Evolutionary conservation across 2,329 filamentous ascomycete species (phyloP).

Genomic region (Mycosphaerella sp.): DNA sequence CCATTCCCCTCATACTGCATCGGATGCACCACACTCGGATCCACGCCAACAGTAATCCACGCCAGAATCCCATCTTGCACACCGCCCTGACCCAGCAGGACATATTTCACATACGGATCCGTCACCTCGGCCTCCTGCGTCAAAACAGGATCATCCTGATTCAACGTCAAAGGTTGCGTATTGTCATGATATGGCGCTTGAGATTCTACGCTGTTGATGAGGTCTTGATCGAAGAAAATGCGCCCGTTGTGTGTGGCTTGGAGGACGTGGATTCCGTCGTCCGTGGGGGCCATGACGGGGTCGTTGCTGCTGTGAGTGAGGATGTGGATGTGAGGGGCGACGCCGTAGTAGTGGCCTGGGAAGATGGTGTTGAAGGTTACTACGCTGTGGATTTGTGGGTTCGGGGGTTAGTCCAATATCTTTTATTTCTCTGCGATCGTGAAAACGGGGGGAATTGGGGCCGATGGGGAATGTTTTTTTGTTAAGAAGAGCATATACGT

Average conservation of each 20-base stretch:
- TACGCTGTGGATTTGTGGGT: constrained; percentile 30
- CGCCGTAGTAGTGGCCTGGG: constrained; percentile 39
- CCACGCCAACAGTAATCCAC: constrained; percentile 50
- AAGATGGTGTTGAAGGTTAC: constrained; percentile 39
- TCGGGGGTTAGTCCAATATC: neutral
- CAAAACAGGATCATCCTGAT: constrained; percentile 45
- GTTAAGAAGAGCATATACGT: neutral
- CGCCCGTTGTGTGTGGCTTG: constrained; percentile 56
- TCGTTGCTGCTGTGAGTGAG: constrained; percentile 5
- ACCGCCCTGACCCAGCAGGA: constrained; percentile 49
- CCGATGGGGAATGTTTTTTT: neutral
- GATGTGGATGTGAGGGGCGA: constrained; percentile 38
- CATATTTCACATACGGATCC: constrained; percentile 54
- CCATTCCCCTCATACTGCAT: constrained; percentile 5
- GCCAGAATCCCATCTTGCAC: constrained; percentile 45
- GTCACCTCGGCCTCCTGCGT: constrained; percentile 44
- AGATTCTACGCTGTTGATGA: constrained; percentile 48
- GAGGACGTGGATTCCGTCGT: constrained; percentile 7
- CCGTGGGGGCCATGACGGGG: neutral
- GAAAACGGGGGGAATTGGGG: neutral
- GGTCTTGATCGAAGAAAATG: constrained; percentile 56
- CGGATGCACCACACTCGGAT: constrained; percentile 28
- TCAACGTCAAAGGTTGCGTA: constrained; percentile 41
- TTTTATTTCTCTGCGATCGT: neutral
- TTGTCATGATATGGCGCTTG: constrained; percentile 41